phyloP scores from a whole-genome alignment of 352 stramenopile species.

The Phytophthora crassamura region DNA sequence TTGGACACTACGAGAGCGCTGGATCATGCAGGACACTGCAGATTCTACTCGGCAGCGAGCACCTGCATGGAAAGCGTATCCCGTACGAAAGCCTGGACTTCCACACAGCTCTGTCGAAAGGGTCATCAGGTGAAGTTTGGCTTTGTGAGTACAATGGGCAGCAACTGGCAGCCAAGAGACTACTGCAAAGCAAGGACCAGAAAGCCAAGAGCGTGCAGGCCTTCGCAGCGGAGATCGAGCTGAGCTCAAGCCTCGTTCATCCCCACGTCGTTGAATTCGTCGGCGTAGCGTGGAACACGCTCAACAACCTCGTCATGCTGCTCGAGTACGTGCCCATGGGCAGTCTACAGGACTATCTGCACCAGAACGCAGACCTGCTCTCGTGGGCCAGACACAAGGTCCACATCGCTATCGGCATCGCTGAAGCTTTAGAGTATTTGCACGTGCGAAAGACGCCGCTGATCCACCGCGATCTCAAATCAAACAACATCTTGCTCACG shows the following conservation, averaged over 20 bases:
- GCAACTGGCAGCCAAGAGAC: conserved; percentile 48
- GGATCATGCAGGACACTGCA: conserved; percentile 34
- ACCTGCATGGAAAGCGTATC: conserved; percentile 28
- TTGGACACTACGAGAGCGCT: conserved; percentile 27
- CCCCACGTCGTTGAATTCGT: conserved; percentile 59
- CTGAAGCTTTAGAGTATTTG: conserved; percentile 39
- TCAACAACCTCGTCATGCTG: conserved; percentile 45
- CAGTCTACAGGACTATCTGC: conserved; percentile 30
- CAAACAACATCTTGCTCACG: conserved; percentile 80
- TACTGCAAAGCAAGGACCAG: conserved; percentile 43
- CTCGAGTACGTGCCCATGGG: conserved; percentile 41
- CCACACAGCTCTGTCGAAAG: conserved; percentile 30
- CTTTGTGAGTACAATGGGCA: conserved; percentile 29
- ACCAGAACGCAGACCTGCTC: conserved; percentile 30
- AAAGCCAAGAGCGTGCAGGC: conserved; percentile 34
- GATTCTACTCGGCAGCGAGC: conserved; percentile 22
- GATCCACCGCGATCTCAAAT: conserved; percentile 45
- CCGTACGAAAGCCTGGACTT: conserved; percentile 35
- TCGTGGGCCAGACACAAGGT: conserved; percentile 49
- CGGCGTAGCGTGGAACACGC: conserved; percentile 59
- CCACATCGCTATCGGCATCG: conserved; percentile 53
- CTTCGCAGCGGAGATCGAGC: conserved; percentile 48
- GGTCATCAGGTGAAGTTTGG: conserved; percentile 53
- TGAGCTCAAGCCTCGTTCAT: conserved; percentile 56
- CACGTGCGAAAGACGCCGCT: conserved; percentile 32